Evolutionary conservation across 2,329 filamentous ascomycete species (phyloP), one percentile per base, ranked within the genome.

Genomic region (Cryoendolithus antarcticus): DNA sequence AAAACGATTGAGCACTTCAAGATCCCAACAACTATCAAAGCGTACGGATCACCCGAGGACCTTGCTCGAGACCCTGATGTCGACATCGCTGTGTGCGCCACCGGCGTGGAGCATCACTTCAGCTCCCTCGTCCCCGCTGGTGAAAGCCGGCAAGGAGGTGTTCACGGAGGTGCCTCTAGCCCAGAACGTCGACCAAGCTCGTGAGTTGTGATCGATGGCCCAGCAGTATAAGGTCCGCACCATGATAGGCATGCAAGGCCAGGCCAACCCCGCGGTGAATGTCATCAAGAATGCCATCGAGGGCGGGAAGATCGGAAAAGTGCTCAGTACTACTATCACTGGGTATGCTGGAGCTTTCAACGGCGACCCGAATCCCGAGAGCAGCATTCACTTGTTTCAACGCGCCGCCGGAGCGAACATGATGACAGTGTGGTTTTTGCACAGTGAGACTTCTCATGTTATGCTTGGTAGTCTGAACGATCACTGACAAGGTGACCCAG

Each of bases 131-230:
- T 59, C 32, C 32, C 66, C 1, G 61, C 60, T 7, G 47, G 15
- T 72, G 3, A 51, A 59, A 35, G 62, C 64, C 3, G 61, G 63
- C 15, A 72, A 72, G 48, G 57, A 66, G 32, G 60, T 68, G 8
- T 72, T 66, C 40, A 60, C 64, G n/a, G 69, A 72, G 47, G 70
- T 68, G 67, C 69, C 66, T 3, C 55, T 70, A 1, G 67, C 56
- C 0, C 54, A 58, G 3, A 65, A 60, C 32, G 38, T 62, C 1
- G 44, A 51, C 1, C 58, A 70, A 42, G 60, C 66, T 1, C 57
- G 64, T 33, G 64, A 69, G 44, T 52, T 74, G 12, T 48, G 56
- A 0, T 48, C 50, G 1, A 42, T 70, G 7, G 67, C 67, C 0
- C 55, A 60, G 33, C 39, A 52, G 13, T 63, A 62, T 24, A 58